Conservation (phyloP, 768 basidiomycete species). For the Phaeotremella fagi region DNA sequence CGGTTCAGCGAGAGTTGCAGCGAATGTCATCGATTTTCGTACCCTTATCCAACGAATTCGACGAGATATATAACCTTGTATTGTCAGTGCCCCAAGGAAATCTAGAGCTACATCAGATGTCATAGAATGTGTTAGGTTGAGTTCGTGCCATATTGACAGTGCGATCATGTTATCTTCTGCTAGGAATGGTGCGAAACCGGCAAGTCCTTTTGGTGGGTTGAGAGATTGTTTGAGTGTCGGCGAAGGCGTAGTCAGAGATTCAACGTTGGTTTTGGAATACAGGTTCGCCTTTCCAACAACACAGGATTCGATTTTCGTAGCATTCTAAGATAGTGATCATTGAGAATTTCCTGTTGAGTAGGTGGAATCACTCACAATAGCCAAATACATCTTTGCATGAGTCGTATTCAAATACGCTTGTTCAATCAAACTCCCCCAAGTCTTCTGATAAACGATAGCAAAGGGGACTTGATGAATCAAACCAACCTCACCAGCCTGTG, state of each 20-base stretch:
- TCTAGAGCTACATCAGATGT: constrained; percentile 88
- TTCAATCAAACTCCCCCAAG: constrained; percentile 77
- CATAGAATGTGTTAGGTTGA: constrained; percentile 78
- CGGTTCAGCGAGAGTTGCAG: constrained; percentile 83
- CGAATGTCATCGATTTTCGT: constrained; percentile 83
- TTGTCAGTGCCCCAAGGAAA: constrained; percentile 78
- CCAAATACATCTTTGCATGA: constrained; percentile 96
- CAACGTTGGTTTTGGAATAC: constrained; percentile 83
- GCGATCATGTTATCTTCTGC: constrained; percentile 99
- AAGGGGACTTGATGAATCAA: constrained; percentile 96
- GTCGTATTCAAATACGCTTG: constrained; percentile 94
- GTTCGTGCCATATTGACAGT: constrained; percentile 84
- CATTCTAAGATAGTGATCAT: constrained; percentile 55
- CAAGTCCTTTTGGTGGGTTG: constrained; percentile 57
- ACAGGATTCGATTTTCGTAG: constrained; percentile 82
- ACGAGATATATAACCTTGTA: constrained; percentile 78
- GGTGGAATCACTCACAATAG: constrained; percentile 54
- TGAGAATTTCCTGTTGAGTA: neutral
- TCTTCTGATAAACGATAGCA: constrained; percentile 63
- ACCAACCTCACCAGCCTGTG: constrained; percentile 54
- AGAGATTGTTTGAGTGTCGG: constrained; percentile 26
- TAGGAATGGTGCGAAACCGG: constrained; percentile 77
- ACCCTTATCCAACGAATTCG: constrained; percentile 96
- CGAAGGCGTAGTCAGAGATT: constrained; percentile 50
- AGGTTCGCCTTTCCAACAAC: constrained; percentile 95